Conservation (phyloP, 352 stramenopile genomes). For the Phytophthora syringae region DNA sequence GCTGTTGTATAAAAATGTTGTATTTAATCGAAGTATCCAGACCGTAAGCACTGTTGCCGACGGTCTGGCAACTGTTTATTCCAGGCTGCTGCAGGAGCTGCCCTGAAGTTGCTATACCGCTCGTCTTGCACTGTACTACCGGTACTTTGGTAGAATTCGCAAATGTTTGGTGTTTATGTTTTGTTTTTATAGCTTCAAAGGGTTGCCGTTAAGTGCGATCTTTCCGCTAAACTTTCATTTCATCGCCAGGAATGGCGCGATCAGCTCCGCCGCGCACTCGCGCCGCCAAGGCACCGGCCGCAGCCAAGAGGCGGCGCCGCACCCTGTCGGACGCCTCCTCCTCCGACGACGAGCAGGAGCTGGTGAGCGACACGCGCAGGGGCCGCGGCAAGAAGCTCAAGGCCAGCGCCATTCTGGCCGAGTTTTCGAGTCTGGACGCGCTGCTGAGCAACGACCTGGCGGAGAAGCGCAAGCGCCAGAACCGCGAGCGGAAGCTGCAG, state of each 20-base stretch:
- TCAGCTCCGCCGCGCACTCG: constrained; percentile 5
- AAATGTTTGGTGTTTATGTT: too few relatives aligned
- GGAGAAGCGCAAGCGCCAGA: constrained; percentile 65
- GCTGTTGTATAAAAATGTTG: too few relatives aligned
- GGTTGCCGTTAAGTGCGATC: too few relatives aligned
- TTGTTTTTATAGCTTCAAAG: too few relatives aligned
- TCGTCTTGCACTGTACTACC: too few relatives aligned
- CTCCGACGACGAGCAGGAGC: constrained; percentile 45
- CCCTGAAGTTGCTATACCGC: too few relatives aligned
- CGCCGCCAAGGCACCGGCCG: constrained; percentile 18
- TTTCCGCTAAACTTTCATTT: not conserved
- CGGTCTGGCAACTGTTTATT: too few relatives aligned
- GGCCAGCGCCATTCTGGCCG: constrained; percentile 48
- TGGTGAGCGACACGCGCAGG: constrained; percentile 54
- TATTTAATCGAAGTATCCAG: too few relatives aligned
- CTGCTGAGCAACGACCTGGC: constrained; percentile 67
- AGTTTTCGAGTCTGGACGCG: constrained; percentile 82
- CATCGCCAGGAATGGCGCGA: constrained; percentile 13
- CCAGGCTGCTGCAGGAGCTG: too few relatives aligned
- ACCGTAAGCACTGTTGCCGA: too few relatives aligned
- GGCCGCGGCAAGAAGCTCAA: constrained; percentile 42
- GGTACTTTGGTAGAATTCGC: too few relatives aligned
- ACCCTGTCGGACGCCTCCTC: constrained; percentile 16
- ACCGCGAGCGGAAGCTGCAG: constrained; percentile 61
- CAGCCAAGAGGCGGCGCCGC: constrained; percentile 15